phyloP scores from a whole-genome alignment of 768 basidiomycete genomes.

The Roridomyces roridus region DNA sequence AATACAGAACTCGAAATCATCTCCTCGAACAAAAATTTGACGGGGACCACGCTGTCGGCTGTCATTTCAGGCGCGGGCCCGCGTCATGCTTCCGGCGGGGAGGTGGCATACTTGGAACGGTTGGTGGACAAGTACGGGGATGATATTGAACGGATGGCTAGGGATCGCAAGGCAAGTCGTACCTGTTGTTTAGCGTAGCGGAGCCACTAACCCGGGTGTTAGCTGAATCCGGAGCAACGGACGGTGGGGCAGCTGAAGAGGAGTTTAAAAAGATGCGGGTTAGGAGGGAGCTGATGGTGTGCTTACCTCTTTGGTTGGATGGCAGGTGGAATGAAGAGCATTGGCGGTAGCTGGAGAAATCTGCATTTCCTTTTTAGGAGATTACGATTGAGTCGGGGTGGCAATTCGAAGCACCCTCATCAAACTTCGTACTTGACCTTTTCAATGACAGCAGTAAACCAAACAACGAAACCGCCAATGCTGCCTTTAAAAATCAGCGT shows the following conservation, averaged over 20 bases:
- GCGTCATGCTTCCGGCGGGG: constrained; percentile 73
- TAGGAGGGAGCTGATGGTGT: constrained; percentile 32
- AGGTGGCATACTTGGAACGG: constrained; percentile 66
- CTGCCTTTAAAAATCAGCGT: too few species aligned
- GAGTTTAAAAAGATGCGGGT: constrained; percentile 63
- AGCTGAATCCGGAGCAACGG: constrained; percentile 81
- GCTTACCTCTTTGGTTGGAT: constrained; percentile 9
- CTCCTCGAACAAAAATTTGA: constrained; percentile 45
- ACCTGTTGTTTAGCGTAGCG: background rate
- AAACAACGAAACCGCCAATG: too few species aligned
- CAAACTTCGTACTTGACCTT: too few species aligned
- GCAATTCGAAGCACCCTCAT: too few species aligned
- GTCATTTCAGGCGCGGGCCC: constrained; percentile 48
- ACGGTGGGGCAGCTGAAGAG: constrained; percentile 79
- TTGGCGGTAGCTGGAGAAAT: too few species aligned
- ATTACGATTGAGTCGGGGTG: too few species aligned
- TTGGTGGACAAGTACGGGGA: constrained; percentile 74
- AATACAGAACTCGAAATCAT: constrained; percentile 69
- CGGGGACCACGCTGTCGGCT: constrained; percentile 44
- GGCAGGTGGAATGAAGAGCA: constrained; percentile 18
- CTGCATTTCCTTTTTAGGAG: too few species aligned
- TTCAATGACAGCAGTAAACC: too few species aligned
- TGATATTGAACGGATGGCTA: constrained; percentile 78
- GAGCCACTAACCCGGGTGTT: background rate
- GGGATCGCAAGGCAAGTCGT: constrained; percentile 58